phyloP scores from a whole-genome alignment of 2,329 filamentous ascomycete species.

The Gnomoniopsis smithogilvyi region DNA sequence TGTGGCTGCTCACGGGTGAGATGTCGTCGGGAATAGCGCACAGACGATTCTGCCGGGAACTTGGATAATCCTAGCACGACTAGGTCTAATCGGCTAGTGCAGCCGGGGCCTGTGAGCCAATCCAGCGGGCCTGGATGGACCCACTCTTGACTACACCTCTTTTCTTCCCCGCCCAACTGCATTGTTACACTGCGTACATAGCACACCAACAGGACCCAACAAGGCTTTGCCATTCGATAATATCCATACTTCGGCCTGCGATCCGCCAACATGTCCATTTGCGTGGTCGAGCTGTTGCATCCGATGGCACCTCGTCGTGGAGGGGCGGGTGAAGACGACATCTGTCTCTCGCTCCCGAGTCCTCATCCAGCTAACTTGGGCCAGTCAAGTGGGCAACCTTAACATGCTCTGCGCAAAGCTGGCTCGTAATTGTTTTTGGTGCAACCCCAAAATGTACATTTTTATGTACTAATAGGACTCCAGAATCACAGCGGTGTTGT shows the following conservation, averaged over 20 bases:
- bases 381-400: neutral
- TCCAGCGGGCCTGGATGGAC: neutral
- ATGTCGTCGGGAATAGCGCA: neutral
- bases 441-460: too few relatives aligned
- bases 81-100: neutral
- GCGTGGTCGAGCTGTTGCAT: neutral
- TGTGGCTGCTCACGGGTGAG: neutral
- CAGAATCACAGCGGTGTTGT: too few relatives aligned
- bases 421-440: too few relatives aligned
- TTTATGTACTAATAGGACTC: too few relatives aligned
- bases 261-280: neutral
- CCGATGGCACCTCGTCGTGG: neutral
- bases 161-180: neutral
- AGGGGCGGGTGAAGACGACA: neutral
- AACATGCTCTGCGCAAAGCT: neutral
- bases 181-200: too few relatives aligned
- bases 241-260: neutral
- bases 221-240: neutral
- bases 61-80: neutral
- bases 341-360: too few relatives aligned
- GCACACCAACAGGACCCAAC: neutral
- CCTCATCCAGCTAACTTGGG: neutral
- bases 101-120: neutral
- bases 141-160: neutral
- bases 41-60: neutral